A percentile compares a stretch with the other conserved stretches of the same genome.
phyloP scores from a whole-genome alignment of 352 stramenopile species.

The Globisporangium acanthophoron region DNA sequence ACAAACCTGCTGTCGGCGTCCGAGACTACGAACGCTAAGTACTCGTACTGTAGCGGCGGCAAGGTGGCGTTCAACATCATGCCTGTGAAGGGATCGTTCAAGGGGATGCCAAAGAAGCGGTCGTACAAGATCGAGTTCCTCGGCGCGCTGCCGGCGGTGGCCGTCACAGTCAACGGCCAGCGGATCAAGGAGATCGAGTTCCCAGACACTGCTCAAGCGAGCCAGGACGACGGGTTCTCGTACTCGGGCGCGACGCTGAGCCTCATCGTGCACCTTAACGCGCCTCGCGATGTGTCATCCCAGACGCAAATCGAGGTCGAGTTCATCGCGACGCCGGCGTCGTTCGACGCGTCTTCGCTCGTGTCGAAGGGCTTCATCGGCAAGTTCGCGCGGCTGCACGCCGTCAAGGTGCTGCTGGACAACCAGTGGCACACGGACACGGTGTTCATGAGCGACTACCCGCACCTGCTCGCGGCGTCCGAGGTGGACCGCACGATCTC shows the following conservation, averaged over 20 bases:
- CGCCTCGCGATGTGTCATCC: neutral
- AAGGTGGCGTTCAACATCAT: conserved; percentile 16
- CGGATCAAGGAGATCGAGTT: conserved; percentile 11
- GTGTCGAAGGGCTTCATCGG: conserved; percentile 16
- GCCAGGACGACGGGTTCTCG: conserved; percentile 10
- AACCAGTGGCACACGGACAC: conserved; percentile 21
- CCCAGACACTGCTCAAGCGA: neutral
- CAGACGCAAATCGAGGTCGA: conserved; percentile 6
- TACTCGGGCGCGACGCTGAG: conserved; percentile 21
- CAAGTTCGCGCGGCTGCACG: conserved; percentile 21
- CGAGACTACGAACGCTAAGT: neutral
- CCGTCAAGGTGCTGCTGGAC: conserved; percentile 25
- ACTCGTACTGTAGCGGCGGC: conserved; percentile 11
- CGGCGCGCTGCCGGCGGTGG: conserved; percentile 11
- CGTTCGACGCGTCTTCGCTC: conserved; percentile 8
- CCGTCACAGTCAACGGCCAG: conserved; percentile 18
- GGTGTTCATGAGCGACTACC: conserved; percentile 25
- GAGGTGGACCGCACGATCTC: conserved; percentile 17
- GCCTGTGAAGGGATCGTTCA: conserved; percentile 17
- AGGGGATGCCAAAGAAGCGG: conserved; percentile 4
- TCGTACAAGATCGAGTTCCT: conserved; percentile 22
- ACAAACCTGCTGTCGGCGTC: conserved; percentile 2
- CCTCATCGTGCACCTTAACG: conserved; percentile 16
- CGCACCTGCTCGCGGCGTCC: conserved; percentile 16
- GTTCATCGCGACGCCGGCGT: conserved; percentile 11